Evolutionary conservation across 345 rosid species (phyloP).

Genomic region (Linum usitatissimum): DNA sequence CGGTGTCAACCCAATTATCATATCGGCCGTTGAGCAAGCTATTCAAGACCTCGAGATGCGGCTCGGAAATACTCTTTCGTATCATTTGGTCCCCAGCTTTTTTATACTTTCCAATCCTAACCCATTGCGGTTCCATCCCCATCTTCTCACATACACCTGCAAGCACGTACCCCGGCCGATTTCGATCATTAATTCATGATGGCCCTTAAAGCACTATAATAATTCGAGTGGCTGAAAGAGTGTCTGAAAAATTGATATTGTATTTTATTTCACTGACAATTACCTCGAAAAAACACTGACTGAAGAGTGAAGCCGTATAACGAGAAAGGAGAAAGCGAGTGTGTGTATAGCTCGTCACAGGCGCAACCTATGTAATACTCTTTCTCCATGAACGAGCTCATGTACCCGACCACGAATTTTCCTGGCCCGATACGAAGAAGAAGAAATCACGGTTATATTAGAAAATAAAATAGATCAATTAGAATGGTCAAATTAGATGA

Average conservation of each 20-base stretch:
- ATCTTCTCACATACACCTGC: slow-evolving; percentile 81
- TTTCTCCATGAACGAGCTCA: slow-evolving; percentile 64
- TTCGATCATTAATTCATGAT: no score
- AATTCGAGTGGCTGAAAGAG: no score
- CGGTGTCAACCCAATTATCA: slow-evolving; percentile 74
- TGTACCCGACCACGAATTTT: slow-evolving; percentile 68
- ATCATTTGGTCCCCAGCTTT: slow-evolving; percentile 90
- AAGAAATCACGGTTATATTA: no score
- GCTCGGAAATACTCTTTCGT: slow-evolving; percentile 71
- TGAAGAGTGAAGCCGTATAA: slow-evolving; percentile 81
- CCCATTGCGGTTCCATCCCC: slow-evolving; percentile 79
- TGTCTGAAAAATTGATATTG: no score
- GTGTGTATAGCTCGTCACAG: slow-evolving; percentile 78
- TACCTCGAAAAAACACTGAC: slow-evolving; percentile 58
- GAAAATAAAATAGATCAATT: no score
- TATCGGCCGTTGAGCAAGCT: slow-evolving; percentile 79
- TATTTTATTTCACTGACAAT: no score
- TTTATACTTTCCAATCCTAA: slow-evolving; percentile 90
- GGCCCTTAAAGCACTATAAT: no score
- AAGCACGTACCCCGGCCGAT: no score
- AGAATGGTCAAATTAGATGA: no score
- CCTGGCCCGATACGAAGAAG: slow-evolving; percentile 32
- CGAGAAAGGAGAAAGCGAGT: slow-evolving; percentile 84
- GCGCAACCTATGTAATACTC: slow-evolving; percentile 85
- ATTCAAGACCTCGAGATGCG: slow-evolving; percentile 86